A percentile compares a stretch with the other conserved stretches of the same genome.
Evolutionary conservation across 2,329 filamentous ascomycete genomes (phyloP).

Genomic region (Fusarium bactridioides): DNA sequence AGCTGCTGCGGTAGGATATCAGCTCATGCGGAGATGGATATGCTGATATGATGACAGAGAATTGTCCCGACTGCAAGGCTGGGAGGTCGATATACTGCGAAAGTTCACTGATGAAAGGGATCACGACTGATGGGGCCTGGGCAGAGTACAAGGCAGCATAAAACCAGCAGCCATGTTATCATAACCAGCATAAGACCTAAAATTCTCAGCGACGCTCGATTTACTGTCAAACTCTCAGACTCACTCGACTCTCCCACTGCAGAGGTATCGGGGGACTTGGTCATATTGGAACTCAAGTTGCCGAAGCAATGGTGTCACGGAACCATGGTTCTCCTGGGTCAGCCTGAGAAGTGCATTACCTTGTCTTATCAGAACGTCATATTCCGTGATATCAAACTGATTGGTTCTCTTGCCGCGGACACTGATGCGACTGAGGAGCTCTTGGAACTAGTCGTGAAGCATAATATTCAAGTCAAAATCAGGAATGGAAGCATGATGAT

Average conservation of each 20-base stretch:
- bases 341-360: background rate
- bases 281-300: background rate
- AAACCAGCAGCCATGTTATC: background rate
- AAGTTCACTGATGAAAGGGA: background rate
- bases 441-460: background rate
- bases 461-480: background rate
- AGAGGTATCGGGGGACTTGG: background rate
- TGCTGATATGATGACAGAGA: background rate
- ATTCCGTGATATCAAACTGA: background rate
- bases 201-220: background rate
- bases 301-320: conserved; percentile 14
- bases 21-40: fast-evolving
- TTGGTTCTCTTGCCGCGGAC: background rate
- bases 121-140: conserved; percentile 1
- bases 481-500: conserved; percentile 11
- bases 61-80: background rate
- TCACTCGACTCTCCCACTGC: background rate
- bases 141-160: conserved; percentile 10
- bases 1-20: background rate
- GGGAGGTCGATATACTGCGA: background rate
- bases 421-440: background rate
- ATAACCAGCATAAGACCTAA: fast-evolving
- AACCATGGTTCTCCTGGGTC: conserved; percentile 6
- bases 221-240: background rate
- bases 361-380: conserved; percentile 2